Evolutionary conservation across 345 rosid genomes (phyloP).

Genomic region (rapeseed (Brassica napus)): Da-Ae NC_063452.1:55906001-55906500

Average conservation of each 20-base stretch:
- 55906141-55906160: too few relatives aligned
- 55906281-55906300: not conserved
- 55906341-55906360: not conserved
- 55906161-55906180: too few relatives aligned
- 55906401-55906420: not conserved
- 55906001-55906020: too few relatives aligned
- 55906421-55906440: not conserved
- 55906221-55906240: not conserved
- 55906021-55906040: too few relatives aligned
- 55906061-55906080: too few relatives aligned
- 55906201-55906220: not conserved
- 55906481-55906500: not conserved
- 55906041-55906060: too few relatives aligned
- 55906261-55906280: not conserved
- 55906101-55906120: too few relatives aligned
- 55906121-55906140: too few relatives aligned
- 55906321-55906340: not conserved
- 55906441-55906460: not conserved
- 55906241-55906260: not conserved
- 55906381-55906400: not conserved
- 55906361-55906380: not conserved
- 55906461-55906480: not conserved
- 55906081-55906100: too few relatives aligned
- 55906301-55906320: not conserved
- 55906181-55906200: too few relatives aligned